Base-by-base conservation (phyloP, 2,329 filamentous ascomycete genomes). In the Aspergillus fischeri region DNA sequence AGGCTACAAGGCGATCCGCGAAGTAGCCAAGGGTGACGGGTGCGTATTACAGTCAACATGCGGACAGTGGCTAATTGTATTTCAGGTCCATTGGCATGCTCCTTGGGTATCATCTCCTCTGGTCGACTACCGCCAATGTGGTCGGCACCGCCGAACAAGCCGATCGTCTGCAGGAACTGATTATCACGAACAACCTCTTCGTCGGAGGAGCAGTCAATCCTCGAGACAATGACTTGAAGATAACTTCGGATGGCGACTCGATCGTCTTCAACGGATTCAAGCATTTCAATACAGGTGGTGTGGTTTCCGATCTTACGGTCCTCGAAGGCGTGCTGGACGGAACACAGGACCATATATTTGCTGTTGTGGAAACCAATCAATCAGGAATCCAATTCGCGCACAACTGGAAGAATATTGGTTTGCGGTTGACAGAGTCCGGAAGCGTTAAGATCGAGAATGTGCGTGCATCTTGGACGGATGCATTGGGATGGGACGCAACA, bases 141-240 rank as follows among this genome's bases (percentile, higher is more conserved):
- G 81, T 88, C 9, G 86, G 86, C 1, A 85, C 77, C 0, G 69
- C 80, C 0, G 82, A 86, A 61, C 86, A 88, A 67, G 80, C 79
- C 20, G 83, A 86, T 14, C 80, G 80, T 20, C 70, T 78, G 1
- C 80, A 86, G 56, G 75, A 85, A 59, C 71, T 81, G 52, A 84
- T 88, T 64, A 80, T 86, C 58, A 70, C 76, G 20, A 86, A 87
- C 72, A 87, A 88, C 67, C 86, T 83, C 70, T 88, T 87, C 60
- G 78, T 88, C 14, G 85, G 86, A 7, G 86, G 75, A n/a, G 83
- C 86, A 0, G 86, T 88, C 21, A 88, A 88, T 61, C 85, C 85
- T 0, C 80, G 86, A 3, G 85, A 88, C 65, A 83, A 75, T 42
- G 85, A 88, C 62, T 70, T 87, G 8, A 81, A 77, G 29, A 84